These are phyloP conservation scores for Melampsora americana DNA, from an alignment of 1,284 basidiomycete genomes.

Conservation along the genomic window DNA sequence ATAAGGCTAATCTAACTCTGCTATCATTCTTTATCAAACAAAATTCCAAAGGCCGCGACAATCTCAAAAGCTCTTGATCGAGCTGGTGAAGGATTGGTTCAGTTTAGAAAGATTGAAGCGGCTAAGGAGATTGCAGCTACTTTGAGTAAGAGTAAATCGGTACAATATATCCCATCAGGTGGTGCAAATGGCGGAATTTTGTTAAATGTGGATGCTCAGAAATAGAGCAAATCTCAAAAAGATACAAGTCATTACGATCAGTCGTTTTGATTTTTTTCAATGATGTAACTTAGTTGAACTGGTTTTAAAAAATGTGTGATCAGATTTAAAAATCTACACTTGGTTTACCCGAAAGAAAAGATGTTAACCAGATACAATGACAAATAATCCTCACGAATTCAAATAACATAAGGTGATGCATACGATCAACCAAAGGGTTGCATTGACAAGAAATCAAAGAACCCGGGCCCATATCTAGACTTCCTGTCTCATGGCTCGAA, in stretches of 20 bases:
- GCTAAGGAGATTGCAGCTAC: conserved; percentile 81
- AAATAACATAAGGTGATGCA: too few relatives aligned
- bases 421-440: too few relatives aligned
- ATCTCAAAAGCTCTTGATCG: conserved; percentile 89
- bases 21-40: neutral
- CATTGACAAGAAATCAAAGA: too few relatives aligned
- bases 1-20: conserved; percentile 7
- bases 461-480: too few relatives aligned
- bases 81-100: conserved; percentile 92
- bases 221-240: conserved; percentile 54
- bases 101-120: conserved; percentile 94
- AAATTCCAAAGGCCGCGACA: conserved; percentile 62
- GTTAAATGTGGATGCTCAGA: conserved; percentile 71
- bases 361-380: too few relatives aligned
- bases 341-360: too few relatives aligned
- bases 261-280: too few relatives aligned
- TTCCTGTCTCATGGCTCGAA: too few relatives aligned
- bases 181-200: conserved; percentile 66
- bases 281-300: too few relatives aligned
- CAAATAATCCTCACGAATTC: too few relatives aligned
- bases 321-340: too few relatives aligned
- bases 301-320: too few relatives aligned
- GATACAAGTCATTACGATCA: neutral
- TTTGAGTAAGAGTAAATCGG: conserved; percentile 67
- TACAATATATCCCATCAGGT: conserved; percentile 79